A percentile compares a stretch with the other conserved stretches of the same genome.
These are phyloP conservation scores for Spergularia marina DNA, from an alignment of 148 eudicot species.

Conservation along the genomic window DNA sequence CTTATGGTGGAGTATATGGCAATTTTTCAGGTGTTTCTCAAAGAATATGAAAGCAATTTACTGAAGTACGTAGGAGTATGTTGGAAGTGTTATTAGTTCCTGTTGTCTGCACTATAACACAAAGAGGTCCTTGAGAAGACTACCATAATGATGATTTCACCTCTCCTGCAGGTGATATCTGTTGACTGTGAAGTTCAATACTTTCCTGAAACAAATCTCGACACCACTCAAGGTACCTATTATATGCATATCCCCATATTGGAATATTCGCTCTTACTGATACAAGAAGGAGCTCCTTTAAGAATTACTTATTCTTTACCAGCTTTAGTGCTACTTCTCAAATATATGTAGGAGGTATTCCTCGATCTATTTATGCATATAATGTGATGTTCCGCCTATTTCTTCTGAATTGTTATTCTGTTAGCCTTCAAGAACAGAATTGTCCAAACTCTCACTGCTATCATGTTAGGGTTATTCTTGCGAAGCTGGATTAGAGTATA, in stretches of 20 bases:
- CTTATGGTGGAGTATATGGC: background rate
- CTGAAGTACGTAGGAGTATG: background rate
- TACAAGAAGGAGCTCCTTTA: background rate
- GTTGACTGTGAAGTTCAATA: slow-evolving; percentile 27
- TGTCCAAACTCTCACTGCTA: too few relatives aligned
- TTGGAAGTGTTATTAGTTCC: background rate
- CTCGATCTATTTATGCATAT: background rate
- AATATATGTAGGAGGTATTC: background rate
- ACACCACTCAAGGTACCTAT: slow-evolving; percentile 16
- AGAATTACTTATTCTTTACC: background rate
- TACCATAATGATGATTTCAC: background rate
- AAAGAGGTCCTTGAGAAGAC: background rate
- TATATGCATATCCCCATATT: slow-evolving; percentile 1
- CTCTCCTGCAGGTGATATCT: slow-evolving; percentile 26
- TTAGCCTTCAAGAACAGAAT: too few relatives aligned
- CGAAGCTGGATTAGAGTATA: too few relatives aligned
- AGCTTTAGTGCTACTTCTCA: background rate
- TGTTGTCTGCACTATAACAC: background rate
- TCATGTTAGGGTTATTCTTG: too few relatives aligned
- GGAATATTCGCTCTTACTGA: background rate
- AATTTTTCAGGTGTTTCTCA: background rate
- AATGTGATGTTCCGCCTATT: background rate
- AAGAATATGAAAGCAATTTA: background rate
- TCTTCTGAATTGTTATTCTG: too few relatives aligned
- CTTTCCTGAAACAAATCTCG: slow-evolving; percentile 18